Percentiles rank a stretch among this genome's conserved stretches.
These are phyloP conservation scores for Diplocarpon rosae DNA, from an alignment of 2,329 filamentous ascomycete genomes.

Conservation along the genomic window DNA sequence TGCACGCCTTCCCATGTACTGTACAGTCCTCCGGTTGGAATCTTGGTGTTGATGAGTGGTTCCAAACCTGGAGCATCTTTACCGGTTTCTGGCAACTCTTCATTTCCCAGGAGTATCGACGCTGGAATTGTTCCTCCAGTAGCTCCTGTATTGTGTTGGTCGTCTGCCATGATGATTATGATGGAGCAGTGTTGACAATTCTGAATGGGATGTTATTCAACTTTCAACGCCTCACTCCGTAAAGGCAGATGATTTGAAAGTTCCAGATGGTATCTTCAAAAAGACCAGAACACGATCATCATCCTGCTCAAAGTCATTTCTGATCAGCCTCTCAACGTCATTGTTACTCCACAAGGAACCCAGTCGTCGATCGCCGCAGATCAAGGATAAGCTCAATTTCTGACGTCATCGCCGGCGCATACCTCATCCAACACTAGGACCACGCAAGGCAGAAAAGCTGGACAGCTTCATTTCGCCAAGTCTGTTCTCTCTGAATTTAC, in stretches of 20 bases:
- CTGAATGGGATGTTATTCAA: background rate
- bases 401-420: background rate
- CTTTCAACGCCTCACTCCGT: no score
- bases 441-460: no score
- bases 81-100: background rate
- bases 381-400: background rate
- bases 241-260: no score
- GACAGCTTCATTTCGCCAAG: no score
- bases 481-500: no score
- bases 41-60: background rate
- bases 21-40: constrained; percentile 1
- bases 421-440: no score
- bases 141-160: constrained; percentile 2
- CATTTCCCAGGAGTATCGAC: background rate
- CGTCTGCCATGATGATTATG: background rate
- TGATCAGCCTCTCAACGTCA: background rate
- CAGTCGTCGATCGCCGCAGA: background rate
- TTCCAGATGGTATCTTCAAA: no score
- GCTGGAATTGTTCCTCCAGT: constrained; percentile 2
- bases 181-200: background rate
- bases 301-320: no score
- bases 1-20: constrained; percentile 3
- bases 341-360: background rate
- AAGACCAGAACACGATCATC: no score
- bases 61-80: background rate